phyloP scores from a whole-genome alignment of 345 rosid genomes.

The Salix koriyanagi region DNA sequence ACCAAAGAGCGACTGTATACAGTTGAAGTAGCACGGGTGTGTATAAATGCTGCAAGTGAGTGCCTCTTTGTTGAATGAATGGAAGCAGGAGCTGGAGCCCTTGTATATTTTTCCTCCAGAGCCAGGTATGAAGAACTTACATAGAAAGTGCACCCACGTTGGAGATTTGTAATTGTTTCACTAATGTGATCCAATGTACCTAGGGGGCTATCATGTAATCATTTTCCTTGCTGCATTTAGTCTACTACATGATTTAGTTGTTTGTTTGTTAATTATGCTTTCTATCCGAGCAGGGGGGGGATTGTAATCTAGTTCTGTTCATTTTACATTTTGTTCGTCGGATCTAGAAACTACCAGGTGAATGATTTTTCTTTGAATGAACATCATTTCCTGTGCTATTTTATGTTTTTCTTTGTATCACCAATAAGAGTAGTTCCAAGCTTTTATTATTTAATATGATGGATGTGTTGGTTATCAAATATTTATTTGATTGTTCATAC shows the following conservation, averaged over 20 bases:
- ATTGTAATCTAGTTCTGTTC: background rate
- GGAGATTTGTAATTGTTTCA: slow-evolving; percentile 21
- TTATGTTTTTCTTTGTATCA: background rate
- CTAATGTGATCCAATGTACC: slow-evolving; percentile 15
- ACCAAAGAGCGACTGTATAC: background rate
- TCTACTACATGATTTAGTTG: background rate
- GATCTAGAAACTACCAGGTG: slow-evolving; percentile 4
- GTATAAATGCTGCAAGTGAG: slow-evolving; percentile 17
- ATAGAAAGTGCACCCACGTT: slow-evolving; percentile 12
- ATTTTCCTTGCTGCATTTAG: background rate
- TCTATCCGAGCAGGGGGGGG: background rate
- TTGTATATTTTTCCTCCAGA: slow-evolving; percentile 29
- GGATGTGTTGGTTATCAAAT: background rate
- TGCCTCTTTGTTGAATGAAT: slow-evolving; percentile 14
- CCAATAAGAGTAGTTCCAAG: background rate
- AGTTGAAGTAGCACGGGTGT: slow-evolving; percentile 11
- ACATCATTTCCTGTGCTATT: background rate
- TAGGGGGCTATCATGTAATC: slow-evolving; percentile 3
- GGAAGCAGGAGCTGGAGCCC: slow-evolving; percentile 25
- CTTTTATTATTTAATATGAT: background rate
- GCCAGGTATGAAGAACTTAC: slow-evolving; percentile 28
- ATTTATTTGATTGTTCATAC: background rate
- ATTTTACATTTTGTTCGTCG: background rate
- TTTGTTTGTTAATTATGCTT: slow-evolving; percentile 5
- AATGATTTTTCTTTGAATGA: slow-evolving; percentile 4